Conservation (phyloP, 1,284 basidiomycete species). For the Wallemia ichthyophaga region DNA sequence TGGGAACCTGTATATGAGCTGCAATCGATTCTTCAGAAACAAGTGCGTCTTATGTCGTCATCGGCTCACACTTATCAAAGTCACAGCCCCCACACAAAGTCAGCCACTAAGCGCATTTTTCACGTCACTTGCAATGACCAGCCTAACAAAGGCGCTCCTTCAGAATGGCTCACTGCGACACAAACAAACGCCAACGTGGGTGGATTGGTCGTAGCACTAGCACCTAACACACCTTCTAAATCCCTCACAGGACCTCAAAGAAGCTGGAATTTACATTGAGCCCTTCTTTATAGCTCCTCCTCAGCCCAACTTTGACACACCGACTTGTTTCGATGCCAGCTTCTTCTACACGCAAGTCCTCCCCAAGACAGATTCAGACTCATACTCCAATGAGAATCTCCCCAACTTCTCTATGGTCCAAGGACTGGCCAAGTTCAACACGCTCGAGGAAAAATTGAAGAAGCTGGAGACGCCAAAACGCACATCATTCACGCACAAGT, state of each 20-base stretch:
- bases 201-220: slow-evolving; percentile 1
- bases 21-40: slow-evolving; percentile 11
- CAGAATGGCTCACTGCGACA: slow-evolving; percentile 29
- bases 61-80: not conserved
- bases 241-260: not conserved
- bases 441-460: slow-evolving; percentile 28
- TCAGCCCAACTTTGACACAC: slow-evolving; percentile 19
- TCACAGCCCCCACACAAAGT: not conserved
- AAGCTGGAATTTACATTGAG: slow-evolving; percentile 31
- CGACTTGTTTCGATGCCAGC: slow-evolving; percentile 34
- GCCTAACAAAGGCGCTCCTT: slow-evolving; percentile 23
- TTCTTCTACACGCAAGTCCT: slow-evolving; percentile 53
- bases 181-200: slow-evolving; percentile 34
- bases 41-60: not conserved
- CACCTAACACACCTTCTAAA: slow-evolving; percentile 2
- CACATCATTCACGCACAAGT: slow-evolving; percentile 49
- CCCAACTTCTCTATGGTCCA: slow-evolving; percentile 21
- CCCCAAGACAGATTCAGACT: not conserved
- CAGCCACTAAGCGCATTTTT: slow-evolving; percentile 55
- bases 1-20: slow-evolving; percentile 11
- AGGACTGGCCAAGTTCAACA: slow-evolving; percentile 28
- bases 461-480: slow-evolving; percentile 65
- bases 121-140: slow-evolving; percentile 72
- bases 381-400: not conserved
- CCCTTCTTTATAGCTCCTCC: slow-evolving; percentile 56